Conservation (phyloP, 225 moss, liverwort and hornwort species). For the Marchantia polymorpha region DNA sequence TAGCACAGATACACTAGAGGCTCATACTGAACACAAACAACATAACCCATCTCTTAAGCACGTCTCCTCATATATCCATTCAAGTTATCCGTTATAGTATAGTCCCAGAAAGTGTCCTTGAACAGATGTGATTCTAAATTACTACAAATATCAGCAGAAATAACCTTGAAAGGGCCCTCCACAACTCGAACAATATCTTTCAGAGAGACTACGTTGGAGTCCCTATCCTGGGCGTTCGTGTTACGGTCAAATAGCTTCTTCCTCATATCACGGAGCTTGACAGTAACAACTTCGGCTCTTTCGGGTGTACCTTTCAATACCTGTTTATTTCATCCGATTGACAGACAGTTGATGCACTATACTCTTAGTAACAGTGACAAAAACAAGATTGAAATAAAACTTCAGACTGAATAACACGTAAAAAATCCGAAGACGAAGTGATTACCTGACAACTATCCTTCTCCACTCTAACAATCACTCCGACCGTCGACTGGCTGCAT, state of each 20-base stretch:
- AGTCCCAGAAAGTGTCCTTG: too few relatives aligned
- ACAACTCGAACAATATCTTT: constrained; percentile 83
- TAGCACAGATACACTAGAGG: neutral
- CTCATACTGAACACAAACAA: neutral
- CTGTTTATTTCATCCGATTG: constrained; percentile 29
- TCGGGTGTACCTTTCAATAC: constrained; percentile 86
- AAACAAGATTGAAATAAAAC: neutral
- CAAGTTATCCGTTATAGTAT: too few relatives aligned
- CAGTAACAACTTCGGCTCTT: constrained; percentile 74
- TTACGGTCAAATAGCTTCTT: constrained; percentile 79
- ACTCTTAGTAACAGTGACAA: neutral
- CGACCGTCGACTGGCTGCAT: constrained; percentile 86
- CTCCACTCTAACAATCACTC: constrained; percentile 89
- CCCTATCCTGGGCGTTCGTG: constrained; percentile 62
- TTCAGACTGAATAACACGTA: neutral
- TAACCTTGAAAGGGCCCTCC: constrained; percentile 82
- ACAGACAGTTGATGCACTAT: too few relatives aligned
- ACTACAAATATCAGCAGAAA: neutral
- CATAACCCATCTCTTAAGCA: neutral
- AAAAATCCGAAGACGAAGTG: neutral
- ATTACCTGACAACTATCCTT: constrained; percentile 82
- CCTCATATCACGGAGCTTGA: constrained; percentile 84
- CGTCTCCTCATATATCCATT: too few relatives aligned
- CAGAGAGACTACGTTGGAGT: constrained; percentile 64
- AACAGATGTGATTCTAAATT: too few relatives aligned